Conservation (phyloP, 257 asterid species). For the Hygrophila difformis region DNA sequence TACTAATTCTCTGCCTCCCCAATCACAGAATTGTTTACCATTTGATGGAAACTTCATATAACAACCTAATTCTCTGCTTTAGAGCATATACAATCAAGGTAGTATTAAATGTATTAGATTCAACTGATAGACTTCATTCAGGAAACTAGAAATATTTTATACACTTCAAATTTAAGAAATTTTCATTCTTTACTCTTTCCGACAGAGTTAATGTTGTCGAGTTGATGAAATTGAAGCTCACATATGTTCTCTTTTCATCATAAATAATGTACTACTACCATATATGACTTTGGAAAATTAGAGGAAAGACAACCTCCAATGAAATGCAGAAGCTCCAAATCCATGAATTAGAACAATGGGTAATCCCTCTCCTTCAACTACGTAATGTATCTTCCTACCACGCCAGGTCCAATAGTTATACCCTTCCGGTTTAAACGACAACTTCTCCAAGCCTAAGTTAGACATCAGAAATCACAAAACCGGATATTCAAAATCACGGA, state of each 20-base stretch:
- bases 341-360: constrained; percentile 94
- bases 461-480: constrained; percentile 13
- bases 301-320: constrained; percentile 59
- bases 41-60: no score
- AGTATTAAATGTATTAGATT: neutral
- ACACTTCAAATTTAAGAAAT: no score
- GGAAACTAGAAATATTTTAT: no score
- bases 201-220: no score
- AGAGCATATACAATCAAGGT: constrained; percentile 3
- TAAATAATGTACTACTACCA: neutral
- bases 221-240: no score
- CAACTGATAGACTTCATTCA: no score
- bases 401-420: constrained; percentile 84
- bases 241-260: no score
- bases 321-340: constrained; percentile 96
- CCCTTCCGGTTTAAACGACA: constrained; percentile 74
- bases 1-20: no score
- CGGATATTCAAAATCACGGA: neutral
- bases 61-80: no score
- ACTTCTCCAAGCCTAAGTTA: constrained; percentile 52
- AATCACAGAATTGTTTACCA: no score
- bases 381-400: constrained; percentile 76
- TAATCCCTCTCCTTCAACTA: constrained; percentile 80
- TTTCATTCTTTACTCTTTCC: no score
- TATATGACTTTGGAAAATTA: neutral